These are phyloP conservation scores for Xylariomycetidae sp. DNA, from an alignment of 2,329 filamentous ascomycete genomes.

Conservation along the genomic window DNA sequence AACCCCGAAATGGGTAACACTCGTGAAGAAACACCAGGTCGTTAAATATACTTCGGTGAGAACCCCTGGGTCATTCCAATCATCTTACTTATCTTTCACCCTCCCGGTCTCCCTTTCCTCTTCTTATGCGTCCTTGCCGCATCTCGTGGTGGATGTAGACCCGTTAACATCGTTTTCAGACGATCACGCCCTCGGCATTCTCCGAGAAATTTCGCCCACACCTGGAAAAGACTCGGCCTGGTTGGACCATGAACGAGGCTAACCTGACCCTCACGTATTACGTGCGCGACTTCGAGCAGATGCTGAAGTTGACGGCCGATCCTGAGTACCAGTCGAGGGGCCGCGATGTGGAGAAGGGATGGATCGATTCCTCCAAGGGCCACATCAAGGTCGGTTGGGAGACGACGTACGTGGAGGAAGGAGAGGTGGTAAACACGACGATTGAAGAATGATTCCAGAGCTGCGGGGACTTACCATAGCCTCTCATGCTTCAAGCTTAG, in stretches of 20 bases:
- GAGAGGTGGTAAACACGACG: slow-evolving; percentile 2
- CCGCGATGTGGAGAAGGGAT: slow-evolving; percentile 4
- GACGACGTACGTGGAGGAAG: slow-evolving; percentile 2
- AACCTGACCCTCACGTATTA: slow-evolving; percentile 5
- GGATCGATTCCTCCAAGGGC: slow-evolving; percentile 5
- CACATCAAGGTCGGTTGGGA: slow-evolving; percentile 5
- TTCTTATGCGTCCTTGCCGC: background rate
- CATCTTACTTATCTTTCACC: background rate
- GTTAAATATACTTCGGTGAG: background rate
- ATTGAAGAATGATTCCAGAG: too few relatives aligned
- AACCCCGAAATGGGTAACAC: slow-evolving; percentile 1
- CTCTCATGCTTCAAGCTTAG: too few relatives aligned
- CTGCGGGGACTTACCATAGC: too few relatives aligned
- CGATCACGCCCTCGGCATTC: background rate
- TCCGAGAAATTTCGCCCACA: background rate
- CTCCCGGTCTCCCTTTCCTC: background rate
- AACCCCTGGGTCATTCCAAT: background rate
- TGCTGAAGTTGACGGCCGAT: slow-evolving; percentile 1
- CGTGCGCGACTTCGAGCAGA: slow-evolving; percentile 1
- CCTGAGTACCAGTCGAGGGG: slow-evolving; percentile 2
- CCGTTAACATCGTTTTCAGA: background rate
- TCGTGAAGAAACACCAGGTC: background rate
- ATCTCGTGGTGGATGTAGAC: too few relatives aligned
- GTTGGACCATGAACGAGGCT: slow-evolving; percentile 2
- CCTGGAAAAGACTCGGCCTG: slow-evolving; percentile 2